Evolutionary conservation across 202 grass and related monocot genomes (phyloP), one percentile per base, ranked within the genome.

Genomic region (Saccharum hybrid): DNA sequence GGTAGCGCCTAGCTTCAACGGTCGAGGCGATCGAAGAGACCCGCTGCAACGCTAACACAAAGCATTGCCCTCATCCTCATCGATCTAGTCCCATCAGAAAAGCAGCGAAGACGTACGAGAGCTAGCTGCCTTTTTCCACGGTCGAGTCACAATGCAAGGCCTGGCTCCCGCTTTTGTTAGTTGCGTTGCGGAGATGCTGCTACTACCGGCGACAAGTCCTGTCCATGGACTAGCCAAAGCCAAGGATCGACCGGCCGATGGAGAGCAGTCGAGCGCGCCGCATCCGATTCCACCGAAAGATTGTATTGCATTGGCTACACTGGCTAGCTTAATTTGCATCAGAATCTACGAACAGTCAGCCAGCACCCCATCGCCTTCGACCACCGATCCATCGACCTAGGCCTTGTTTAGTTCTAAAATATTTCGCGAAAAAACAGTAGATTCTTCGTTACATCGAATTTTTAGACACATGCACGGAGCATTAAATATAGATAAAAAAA

Each of bases 201-300:
- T 54, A 9, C 30, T 26, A 19, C 26, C 72, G 56, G 56, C 66
- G 39, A 3, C 1, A 49, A 66, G 78, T 82, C 73, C 40, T 78
- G 88, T 86, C 83, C 66, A 61, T 82, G 87, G 72, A 72, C 72
- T 83, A 31, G 46, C 40, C 52, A 64, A 41, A 43, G 67, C 62
- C 52, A 43, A 45, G 45, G 57, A 76, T 48, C 77, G 31, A 62
- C 45, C 16, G 63, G 19, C 9, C 30, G 22, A 76, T 13, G 64
- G 56, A 11, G 19, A 11, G 19, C 33, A 37, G 11, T 5, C 49
- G 33, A 23, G 1, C 59, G 1, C 59, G 15, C 8, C 11, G 60
- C 74, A 90, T 82, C 72, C 12, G 68, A 86, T 89, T 82, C 67
- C 46, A 68, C 48, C 78, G 21, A 56, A 46, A 63, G 16, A 54